A percentile compares a stretch with the other conserved stretches of the same genome.
Conservation (phyloP, 345 rosid species). For the Lepidium sativum region DNA sequence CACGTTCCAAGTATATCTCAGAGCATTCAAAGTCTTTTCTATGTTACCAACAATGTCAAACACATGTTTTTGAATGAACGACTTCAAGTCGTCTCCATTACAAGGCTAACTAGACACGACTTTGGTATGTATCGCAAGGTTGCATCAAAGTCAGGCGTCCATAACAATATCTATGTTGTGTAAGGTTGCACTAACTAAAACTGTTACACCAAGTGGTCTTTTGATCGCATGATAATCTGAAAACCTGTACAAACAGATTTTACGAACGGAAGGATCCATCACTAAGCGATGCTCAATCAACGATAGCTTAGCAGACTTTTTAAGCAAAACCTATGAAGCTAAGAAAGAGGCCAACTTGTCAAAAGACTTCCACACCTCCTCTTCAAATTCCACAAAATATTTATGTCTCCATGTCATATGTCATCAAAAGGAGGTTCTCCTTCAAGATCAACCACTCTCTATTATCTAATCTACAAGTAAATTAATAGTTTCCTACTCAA, state of each 20-base stretch:
- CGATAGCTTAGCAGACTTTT: neutral
- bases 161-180: no score
- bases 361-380: neutral
- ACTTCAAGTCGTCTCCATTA: neutral
- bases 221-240: no score
- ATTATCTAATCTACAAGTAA: neutral
- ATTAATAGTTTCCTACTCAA: neutral
- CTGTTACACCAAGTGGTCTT: no score
- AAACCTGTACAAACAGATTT: neutral
- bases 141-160: no score
- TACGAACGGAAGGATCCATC: neutral
- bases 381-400: neutral
- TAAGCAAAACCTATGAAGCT: neutral
- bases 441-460: neutral
- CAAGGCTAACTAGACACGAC: no score
- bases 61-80: neutral
- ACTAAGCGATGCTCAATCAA: neutral
- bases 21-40: neutral
- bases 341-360: neutral
- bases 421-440: neutral
- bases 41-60: neutral
- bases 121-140: no score
- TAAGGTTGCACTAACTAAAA: no score
- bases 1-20: conserved; percentile 4
- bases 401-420: neutral